Evolutionary conservation across 257 asterid species (phyloP).

Genomic region (Solanum pinnatisectum): DNA sequence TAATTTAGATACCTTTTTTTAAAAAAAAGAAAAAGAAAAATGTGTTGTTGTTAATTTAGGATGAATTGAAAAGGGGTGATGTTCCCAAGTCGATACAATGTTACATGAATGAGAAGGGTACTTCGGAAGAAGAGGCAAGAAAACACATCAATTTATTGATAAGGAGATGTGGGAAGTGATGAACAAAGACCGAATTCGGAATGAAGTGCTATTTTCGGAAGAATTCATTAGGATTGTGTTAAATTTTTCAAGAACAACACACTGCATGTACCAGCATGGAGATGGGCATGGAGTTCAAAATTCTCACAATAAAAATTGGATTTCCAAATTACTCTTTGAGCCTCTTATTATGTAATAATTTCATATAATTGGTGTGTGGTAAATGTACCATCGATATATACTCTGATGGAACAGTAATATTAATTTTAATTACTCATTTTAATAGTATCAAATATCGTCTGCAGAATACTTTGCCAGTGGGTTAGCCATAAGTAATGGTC

Average conservation of each 20-base stretch:
- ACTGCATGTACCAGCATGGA: background rate
- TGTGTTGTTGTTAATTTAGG: no score
- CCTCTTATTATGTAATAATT: background rate
- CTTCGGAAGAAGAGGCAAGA: background rate
- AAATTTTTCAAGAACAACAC: conserved; percentile 1
- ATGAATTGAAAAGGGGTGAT: no score
- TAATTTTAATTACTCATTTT: background rate
- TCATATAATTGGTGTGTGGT: background rate
- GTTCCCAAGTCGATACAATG: background rate
- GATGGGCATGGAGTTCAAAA: background rate
- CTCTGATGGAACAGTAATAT: background rate
- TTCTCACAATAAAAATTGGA: background rate
- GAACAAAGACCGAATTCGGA: no score
- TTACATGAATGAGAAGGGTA: background rate
- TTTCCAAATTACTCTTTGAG: conserved; percentile 1
- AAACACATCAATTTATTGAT: background rate
- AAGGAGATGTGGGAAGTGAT: background rate
- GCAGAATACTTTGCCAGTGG: background rate
- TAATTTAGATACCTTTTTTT: no score
- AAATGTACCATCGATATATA: no score
- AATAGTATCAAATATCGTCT: background rate
- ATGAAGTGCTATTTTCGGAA: background rate
- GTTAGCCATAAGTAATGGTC: background rate
- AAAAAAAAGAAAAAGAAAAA: no score
- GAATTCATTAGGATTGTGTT: background rate